phyloP scores from a whole-genome alignment of 2,329 filamentous ascomycete genomes.

The Beauveria medogensis region DNA sequence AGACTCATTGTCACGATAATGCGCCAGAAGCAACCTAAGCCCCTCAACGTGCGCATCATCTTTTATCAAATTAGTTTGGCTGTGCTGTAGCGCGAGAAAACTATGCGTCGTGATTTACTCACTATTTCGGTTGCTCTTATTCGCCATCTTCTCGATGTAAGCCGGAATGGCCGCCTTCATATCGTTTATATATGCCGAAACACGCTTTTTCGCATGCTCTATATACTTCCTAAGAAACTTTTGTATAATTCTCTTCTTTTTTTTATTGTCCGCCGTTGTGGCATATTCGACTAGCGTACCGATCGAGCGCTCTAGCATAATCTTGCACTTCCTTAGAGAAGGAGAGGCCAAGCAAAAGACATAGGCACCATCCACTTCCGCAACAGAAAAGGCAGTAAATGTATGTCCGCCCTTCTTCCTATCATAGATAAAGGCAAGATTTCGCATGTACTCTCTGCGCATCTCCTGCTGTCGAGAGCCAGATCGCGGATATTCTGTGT shows the following conservation, averaged over 20 bases:
- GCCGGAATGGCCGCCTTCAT: not conserved
- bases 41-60: too few relatives aligned
- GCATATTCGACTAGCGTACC: not conserved
- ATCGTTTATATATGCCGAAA: not conserved
- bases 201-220: not conserved
- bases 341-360: too few relatives aligned
- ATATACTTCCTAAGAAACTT: not conserved
- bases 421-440: not conserved
- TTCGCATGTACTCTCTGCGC: not conserved
- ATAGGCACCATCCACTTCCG: too few relatives aligned
- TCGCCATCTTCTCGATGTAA: not conserved
- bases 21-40: too few relatives aligned
- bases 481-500: not conserved
- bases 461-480: not conserved
- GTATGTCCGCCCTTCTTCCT: too few relatives aligned
- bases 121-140: constrained; percentile 14
- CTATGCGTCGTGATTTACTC: constrained; percentile 5
- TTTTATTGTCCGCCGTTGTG: not conserved
- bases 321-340: not conserved
- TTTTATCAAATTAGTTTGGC: too few relatives aligned
- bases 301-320: not conserved
- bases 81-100: too few relatives aligned
- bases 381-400: too few relatives aligned
- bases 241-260: not conserved
- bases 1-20: too few relatives aligned